Conservation (phyloP, 129 eudicot genomes). For the Calendula officinalis region DNA sequence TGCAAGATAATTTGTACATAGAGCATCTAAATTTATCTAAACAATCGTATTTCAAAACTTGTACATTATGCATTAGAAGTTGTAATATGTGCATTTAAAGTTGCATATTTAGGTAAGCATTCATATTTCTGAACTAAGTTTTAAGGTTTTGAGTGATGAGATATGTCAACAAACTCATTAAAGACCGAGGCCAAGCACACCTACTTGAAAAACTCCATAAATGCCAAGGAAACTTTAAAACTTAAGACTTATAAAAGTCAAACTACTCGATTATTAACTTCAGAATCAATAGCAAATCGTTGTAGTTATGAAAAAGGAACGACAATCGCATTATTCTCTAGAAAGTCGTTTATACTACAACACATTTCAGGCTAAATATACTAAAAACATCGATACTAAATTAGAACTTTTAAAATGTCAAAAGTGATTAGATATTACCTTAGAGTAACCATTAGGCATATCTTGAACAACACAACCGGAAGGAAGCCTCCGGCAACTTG, state of each 20-base stretch:
- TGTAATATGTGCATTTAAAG: constrained; percentile 25
- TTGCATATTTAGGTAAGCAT: constrained; percentile 39
- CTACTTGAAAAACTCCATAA: constrained; percentile 45
- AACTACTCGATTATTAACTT: constrained; percentile 19
- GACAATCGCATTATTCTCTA: constrained; percentile 5
- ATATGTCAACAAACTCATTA: constrained; percentile 73
- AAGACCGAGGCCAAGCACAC: constrained; percentile 54
- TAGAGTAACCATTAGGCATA: constrained; percentile 98
- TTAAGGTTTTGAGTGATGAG: constrained; percentile 43
- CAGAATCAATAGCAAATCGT: constrained; percentile 7
- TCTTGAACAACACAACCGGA: constrained; percentile 97
- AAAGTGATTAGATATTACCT: constrained; percentile 46
- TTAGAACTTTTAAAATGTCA: constrained; percentile 2
- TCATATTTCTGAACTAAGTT: constrained; percentile 36
- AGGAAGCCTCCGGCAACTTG: constrained; percentile 83
- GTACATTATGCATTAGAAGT: constrained; percentile 8
- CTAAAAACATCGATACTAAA: background rate
- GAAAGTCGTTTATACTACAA: background rate
- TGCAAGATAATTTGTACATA: constrained; percentile 7
- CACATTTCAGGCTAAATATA: background rate
- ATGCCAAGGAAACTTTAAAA: constrained; percentile 36
- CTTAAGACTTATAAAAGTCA: constrained; percentile 25
- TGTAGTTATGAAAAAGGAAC: constrained; percentile 13
- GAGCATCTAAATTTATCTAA: background rate
- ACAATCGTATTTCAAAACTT: background rate